Base-by-base conservation (phyloP, 768 basidiomycete genomes). In the Heimioporus sp. region DNA sequence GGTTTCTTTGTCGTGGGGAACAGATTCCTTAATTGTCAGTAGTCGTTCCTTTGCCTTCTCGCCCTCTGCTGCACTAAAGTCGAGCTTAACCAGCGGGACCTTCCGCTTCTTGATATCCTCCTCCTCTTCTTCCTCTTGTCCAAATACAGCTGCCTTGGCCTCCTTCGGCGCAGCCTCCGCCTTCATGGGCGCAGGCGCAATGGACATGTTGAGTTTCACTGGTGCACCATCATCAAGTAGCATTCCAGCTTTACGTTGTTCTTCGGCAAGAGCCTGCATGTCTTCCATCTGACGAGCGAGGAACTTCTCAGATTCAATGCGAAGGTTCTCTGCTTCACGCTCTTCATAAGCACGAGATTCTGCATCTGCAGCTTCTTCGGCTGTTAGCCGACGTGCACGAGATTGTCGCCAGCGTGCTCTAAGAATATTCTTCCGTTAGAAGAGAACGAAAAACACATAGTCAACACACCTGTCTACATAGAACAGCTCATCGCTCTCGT, bases 241-340 rank as follows among this genome's bases (percentile, higher is more conserved):
- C 71, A 96, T 78, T 30, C 94, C 94, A 8, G 90, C 91, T 63
- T 91, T 90, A 56, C 91, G 85, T 62, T 97, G 92, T 63, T 95
- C 89, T 46, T 90, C 90, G 12, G 90, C 90, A 28, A 96, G 74
- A 2, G 90, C 87, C 58, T 93, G 92, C 85, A 96, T 89, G 68
- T 98, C 94, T 56, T 91, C 91, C 91, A 96, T 93, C 64, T 97
- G 94, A 49, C 85, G 80, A 34, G 91, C 90, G 53, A 98, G 77
- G 79, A 98, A 97, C 56, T 85, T 88, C 69, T 98, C 96, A 1
- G 92, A 93, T 70, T 98, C 93, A 44, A 84, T 80, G 34, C 92
- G 83, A 20, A 97, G 77, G 59, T 91, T 89, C 65, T 90, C 93
- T 9, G 84, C 82, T 69, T 97, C 92, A 46, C 88, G 86, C 42